phyloP scores from a whole-genome alignment of 345 rosid species.

The Dipteronia dyeriana region DNA sequence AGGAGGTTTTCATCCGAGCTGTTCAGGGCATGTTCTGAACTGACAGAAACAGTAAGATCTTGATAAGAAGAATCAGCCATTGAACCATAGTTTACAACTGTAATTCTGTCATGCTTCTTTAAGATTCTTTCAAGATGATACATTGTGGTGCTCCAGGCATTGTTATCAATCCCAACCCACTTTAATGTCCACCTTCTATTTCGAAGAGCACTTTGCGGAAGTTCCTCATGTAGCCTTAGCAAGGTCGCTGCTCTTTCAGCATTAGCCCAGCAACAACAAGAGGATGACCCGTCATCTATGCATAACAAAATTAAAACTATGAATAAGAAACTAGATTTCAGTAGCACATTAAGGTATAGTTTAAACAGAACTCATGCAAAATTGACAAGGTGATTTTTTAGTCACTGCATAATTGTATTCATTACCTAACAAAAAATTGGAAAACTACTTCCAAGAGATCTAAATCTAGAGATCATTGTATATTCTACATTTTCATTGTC shows the following conservation, averaged over 20 bases:
- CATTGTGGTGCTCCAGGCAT: constrained; percentile 31
- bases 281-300: constrained; percentile 85
- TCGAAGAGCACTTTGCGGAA: constrained; percentile 36
- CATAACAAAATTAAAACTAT: not conserved
- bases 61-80: constrained; percentile 52
- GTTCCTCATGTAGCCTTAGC: constrained; percentile 65
- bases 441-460: not conserved
- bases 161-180: constrained; percentile 37
- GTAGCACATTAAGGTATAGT: not conserved
- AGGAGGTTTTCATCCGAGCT: constrained; percentile 63
- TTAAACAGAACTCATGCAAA: not conserved
- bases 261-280: constrained; percentile 78
- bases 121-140: constrained; percentile 60
- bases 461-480: not conserved
- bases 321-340: not conserved
- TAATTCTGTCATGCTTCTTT: constrained; percentile 52
- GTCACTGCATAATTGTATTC: not conserved
- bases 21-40: constrained; percentile 48
- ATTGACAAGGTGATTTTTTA: not conserved
- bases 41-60: constrained; percentile 47
- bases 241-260: constrained; percentile 67
- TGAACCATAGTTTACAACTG: constrained; percentile 53
- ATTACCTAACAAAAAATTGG: not conserved
- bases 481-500: not conserved
- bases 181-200: constrained; percentile 36